Evolutionary conservation across 2,329 filamentous ascomycete genomes (phyloP).

Genomic region (Fusarium pseudonygamai): DNA sequence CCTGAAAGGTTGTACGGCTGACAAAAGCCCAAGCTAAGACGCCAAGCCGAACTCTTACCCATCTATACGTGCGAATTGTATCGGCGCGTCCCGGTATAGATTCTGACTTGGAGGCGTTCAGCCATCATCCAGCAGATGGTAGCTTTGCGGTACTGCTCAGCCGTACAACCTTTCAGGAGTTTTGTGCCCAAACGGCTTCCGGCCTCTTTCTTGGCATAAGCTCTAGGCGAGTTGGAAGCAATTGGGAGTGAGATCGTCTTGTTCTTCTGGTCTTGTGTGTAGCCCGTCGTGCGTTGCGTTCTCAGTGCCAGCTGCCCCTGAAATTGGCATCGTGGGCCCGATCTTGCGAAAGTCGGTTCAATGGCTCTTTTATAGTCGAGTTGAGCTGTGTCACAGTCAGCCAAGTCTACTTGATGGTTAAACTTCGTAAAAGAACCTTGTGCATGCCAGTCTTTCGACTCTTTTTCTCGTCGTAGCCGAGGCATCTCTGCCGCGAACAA

Average conservation of each 20-base stretch:
- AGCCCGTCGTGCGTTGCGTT: neutral
- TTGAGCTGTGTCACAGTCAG: neutral
- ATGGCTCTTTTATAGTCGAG: neutral
- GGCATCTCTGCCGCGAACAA: neutral
- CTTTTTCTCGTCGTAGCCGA: neutral
- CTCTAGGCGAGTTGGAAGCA: neutral
- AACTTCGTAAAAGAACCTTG: neutral
- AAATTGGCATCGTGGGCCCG: neutral
- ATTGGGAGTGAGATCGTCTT: fast-evolving
- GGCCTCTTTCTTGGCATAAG: neutral
- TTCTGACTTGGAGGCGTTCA: too few relatives aligned
- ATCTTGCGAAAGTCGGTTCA: neutral
- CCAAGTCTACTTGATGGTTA: neutral
- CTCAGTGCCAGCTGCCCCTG: neutral
- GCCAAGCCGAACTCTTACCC: too few relatives aligned
- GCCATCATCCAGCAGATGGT: too few relatives aligned
- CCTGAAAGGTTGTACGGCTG: too few relatives aligned
- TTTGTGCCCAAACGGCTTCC: neutral
- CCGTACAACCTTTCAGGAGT: too few relatives aligned
- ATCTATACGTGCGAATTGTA: too few relatives aligned
- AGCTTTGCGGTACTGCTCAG: too few relatives aligned
- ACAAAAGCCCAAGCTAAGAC: too few relatives aligned
- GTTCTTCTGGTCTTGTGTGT: neutral
- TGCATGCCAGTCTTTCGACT: neutral
- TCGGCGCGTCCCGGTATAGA: too few relatives aligned